Conservation (phyloP, 371 early-diverging fungal genomes). For the Sanchytrium tribonematis region DNA sequence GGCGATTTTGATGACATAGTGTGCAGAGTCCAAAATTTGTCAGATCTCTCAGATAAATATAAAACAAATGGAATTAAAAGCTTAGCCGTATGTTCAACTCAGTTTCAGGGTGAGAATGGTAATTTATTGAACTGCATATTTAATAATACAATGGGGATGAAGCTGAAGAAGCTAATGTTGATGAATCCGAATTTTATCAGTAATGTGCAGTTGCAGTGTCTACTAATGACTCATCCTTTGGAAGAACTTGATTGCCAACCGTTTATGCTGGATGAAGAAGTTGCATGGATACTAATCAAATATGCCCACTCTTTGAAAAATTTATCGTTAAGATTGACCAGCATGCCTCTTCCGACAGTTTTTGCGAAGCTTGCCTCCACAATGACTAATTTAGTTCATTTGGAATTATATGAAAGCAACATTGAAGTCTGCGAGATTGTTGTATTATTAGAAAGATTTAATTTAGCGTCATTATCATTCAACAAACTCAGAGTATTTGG, state of each 20-base stretch:
- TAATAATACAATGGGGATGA: neutral
- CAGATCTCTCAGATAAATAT: neutral
- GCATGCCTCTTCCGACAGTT: neutral
- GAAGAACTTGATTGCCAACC: neutral
- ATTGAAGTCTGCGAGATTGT: neutral
- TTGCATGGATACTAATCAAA: neutral
- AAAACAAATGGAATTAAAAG: neutral
- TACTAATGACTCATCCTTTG: neutral
- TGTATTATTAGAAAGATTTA: neutral
- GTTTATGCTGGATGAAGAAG: neutral
- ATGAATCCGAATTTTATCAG: neutral
- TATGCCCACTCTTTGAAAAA: neutral
- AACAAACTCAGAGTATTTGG: neutral
- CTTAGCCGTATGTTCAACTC: neutral
- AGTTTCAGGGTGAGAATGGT: neutral
- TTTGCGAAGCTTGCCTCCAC: neutral
- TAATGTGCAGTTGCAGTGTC: neutral
- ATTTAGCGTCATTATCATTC: neutral
- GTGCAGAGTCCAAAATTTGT: neutral
- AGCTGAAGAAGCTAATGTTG: neutral
- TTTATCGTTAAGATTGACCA: neutral
- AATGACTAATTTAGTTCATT: neutral
- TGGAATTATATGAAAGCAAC: neutral
- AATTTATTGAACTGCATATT: neutral
- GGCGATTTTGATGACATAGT: neutral